Evolutionary conservation across 768 basidiomycete genomes (phyloP), one percentile per base, ranked within the genome.

Genomic region (Rhodosporidiobolus odoratus): DNA sequence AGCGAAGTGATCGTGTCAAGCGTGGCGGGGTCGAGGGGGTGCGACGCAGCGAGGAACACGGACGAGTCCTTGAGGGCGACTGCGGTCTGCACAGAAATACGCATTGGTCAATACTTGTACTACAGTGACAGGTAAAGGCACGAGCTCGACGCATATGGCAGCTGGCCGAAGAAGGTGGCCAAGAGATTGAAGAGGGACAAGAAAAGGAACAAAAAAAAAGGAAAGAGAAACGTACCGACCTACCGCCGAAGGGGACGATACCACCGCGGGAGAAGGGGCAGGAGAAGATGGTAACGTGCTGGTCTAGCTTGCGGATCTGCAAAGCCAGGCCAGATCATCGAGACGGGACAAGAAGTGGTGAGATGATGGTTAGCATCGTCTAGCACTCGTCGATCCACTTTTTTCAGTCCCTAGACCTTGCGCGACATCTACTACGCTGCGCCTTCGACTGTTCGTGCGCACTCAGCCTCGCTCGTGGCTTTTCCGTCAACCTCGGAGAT

Each of bases 1-100:
- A 92, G 80, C 34, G 83, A 81, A 56, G 85, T 82, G 15, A 91
- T 79, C 54, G 84, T 86, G 6, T 79, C 68, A 76, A 87, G 87
- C 4, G 90, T 91, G 35, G 86, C 85, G 4, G 81, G 80, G 45
- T 85, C 84, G 62, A 90, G 80, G 1, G 89, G 88, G 13, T 88
- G 88, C 1, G 90, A 91, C 0, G 89, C 91, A n/a, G 91, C 81
- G 19, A 92, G 82, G 86, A 90, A 93, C 35, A 93, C 86, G 19
- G 85, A 86, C 45, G 88, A 86, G 59, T 84, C 83, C 47, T 80
- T 79, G 32, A 93, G 82, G 79, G 83, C 85, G 75, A 94, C 82
- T 0, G 91, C 92, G 0, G 91, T 94, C 12, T 90, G 87, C 54
- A 23, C 43, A 2, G 34, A 43, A 43, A 43, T 43, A n/a, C n/a